Evolutionary conservation across 2,329 filamentous ascomycete species (phyloP), one percentile per base, ranked within the genome.

Genomic region (Fusarium sp.): DNA sequence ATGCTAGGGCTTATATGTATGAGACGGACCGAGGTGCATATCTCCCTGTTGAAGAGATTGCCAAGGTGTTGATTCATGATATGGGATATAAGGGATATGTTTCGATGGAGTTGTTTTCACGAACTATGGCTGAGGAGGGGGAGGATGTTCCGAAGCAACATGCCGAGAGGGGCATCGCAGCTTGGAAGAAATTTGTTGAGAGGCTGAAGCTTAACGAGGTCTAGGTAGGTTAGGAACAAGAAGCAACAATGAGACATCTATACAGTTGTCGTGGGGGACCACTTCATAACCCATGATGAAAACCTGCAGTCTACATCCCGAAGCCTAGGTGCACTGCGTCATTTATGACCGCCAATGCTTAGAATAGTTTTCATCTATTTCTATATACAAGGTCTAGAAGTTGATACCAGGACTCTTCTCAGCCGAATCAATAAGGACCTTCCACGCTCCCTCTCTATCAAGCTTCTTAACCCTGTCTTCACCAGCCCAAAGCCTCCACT

Each of bases 61-160:
- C 63, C 2, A 68, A 41, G 41, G 63, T 54, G 14, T 14, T 68
- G 39, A 42, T 68, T 4, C 17, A 68, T 1, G 45, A 68, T 36
- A 36, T 68, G 35, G 63, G 63, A 0, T 68, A 68, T 4, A 68
- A 48, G 4, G 63, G 65, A 18, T 68, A 68, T 35, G 41, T 68
- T 0, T 68, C 63, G 1, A 68, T 68, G 63, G 65, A 68, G 12
- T 26, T 68, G 9, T 68, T 68, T 18, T 68, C 65, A 3, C 49
- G 65, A n/a, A 68, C 65, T 12, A 68, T 68, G 63, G 6, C 52
- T 2, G 63, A 62, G 26, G 35, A 68, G 28, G 63, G 63, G 1
- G 18, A 68, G 7, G 41, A 68, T 18, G 54, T 68, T 4, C 47
- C 65, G 1, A 48, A n/a, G 9, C 41, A 48, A 3, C 65, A 68